Percentiles rank a stretch among this genome's conserved stretches.
These are phyloP conservation scores for Inonotus hispidus DNA, from an alignment of 1,284 basidiomycete species.

Conservation along the genomic window DNA sequence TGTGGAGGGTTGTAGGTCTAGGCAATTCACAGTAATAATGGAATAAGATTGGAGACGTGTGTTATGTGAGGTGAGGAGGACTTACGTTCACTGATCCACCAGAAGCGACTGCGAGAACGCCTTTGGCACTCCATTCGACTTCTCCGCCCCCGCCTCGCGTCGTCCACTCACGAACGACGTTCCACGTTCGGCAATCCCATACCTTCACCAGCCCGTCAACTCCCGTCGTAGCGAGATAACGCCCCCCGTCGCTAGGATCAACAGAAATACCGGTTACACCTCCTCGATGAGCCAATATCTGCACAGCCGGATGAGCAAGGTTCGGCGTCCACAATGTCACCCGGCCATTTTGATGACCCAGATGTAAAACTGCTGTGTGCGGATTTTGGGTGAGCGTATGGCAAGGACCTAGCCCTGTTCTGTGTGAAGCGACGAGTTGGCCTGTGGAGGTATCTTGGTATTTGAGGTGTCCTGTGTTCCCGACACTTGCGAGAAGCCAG, in stretches of 20 bases:
- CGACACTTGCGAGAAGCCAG: constrained; percentile 89
- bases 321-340: constrained; percentile 98
- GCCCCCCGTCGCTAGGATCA: constrained; percentile 77
- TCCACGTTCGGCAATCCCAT: constrained; percentile 97
- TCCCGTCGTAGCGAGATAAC: constrained; percentile 90
- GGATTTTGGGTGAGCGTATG: constrained; percentile 87
- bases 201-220: constrained; percentile 87
- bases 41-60: neutral
- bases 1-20: constrained; percentile 71
- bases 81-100: constrained; percentile 81
- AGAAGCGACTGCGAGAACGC: constrained; percentile 76
- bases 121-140: constrained; percentile 77
- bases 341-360: constrained; percentile 89
- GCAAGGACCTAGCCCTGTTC: constrained; percentile 87
- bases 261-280: constrained; percentile 80
- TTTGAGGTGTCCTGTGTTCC: constrained; percentile 86
- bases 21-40: too few relatives aligned
- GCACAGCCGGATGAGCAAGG: constrained; percentile 85
- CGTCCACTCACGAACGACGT: constrained; percentile 77
- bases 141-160: constrained; percentile 47
- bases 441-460: constrained; percentile 98
- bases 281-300: constrained; percentile 86
- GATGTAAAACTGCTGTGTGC: constrained; percentile 88
- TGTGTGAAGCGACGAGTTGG: constrained; percentile 79
- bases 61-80: constrained; percentile 3